Evolutionary conservation across 2,329 filamentous ascomycete species (phyloP).

Genomic region (Curvularia hawaiiensis): DNA sequence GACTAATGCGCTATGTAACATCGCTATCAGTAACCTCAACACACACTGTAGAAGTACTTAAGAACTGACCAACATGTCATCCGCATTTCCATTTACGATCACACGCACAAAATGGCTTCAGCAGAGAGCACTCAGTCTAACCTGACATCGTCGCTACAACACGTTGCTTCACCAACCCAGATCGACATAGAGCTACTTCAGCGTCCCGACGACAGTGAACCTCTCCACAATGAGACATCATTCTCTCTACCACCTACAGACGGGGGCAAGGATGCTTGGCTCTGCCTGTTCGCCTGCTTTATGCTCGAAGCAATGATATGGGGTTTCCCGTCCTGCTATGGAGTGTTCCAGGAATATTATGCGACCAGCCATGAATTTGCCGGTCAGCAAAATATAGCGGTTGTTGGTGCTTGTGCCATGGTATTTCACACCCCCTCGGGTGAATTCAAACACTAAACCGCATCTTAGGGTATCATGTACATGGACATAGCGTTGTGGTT

Average conservation of each 20-base stretch:
- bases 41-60: not conserved
- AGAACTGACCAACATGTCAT: not conserved
- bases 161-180: conserved; percentile 10
- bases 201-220: not conserved
- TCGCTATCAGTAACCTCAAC: conserved; percentile 1
- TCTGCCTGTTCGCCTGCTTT: conserved; percentile 50
- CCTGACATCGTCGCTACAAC: conserved; percentile 19
- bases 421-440: conserved; percentile 8
- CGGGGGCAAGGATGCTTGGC: conserved; percentile 38
- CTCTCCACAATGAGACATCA: conserved; percentile 28
- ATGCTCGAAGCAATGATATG: conserved; percentile 58
- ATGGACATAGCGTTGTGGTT: conserved; percentile 52
- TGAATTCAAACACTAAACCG: not conserved
- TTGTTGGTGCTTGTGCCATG: conserved; percentile 44
- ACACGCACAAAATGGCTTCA: conserved; percentile 22
- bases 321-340: conserved; percentile 41
- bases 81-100: not conserved
- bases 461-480: conserved; percentile 53
- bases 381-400: conserved; percentile 39
- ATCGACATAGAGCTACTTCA: conserved; percentile 24
- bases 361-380: conserved; percentile 36
- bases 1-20: conserved; percentile 10
- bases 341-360: conserved; percentile 45
- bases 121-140: conserved; percentile 20
- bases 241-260: conserved; percentile 38